Base-by-base conservation (phyloP, 306 rosid species). In the Gastrolobium villosum region DNA sequence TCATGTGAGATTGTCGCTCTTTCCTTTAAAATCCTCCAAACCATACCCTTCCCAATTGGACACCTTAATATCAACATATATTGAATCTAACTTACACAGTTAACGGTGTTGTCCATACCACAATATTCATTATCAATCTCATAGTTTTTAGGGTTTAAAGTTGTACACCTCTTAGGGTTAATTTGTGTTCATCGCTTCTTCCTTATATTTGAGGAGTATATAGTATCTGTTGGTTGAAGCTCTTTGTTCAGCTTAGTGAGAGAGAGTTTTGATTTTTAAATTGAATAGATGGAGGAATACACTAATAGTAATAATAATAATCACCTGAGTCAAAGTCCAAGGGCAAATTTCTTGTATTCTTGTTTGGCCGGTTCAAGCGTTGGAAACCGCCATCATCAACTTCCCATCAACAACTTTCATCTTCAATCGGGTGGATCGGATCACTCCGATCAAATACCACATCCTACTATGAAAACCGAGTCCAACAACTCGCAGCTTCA, bases 301-400 rank as follows among this genome's bases (percentile, higher is more conserved):
- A 55, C 36, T 48, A 81, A 82, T 80, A 20, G 1, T 20, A 20
- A 20, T 20, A 20, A 20, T 20, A 85, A 77, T 70, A 83, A 85
- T 75, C 90, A 89, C 37, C 78, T 84, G 1, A 81, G 68, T 81
- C 65, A 84, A 2, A 85, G 63, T 62, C 26, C 85, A 44, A 77
- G 94, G 86, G 91, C 89, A 52, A 95, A 88, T 86, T 95, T 92
- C 89, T 77, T 92, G 88, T 89, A 90, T 77, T 80, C 90, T 0
- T 85, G 90, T 5, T 31, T 10, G 80, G 75, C 57, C 1, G 26
- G 26, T 20, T 20, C 26, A 20, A 20, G 26, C 26, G 26, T 20
- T 15, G 84, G 71, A 8, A 65, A 63, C 41, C 57, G 48, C 3
- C 6, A 59, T 3, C 71, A 59, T 5, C 83, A 77, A 15, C 41